Conservation (phyloP, 2,329 filamentous ascomycete species). For the Triangularia setosa region DNA sequence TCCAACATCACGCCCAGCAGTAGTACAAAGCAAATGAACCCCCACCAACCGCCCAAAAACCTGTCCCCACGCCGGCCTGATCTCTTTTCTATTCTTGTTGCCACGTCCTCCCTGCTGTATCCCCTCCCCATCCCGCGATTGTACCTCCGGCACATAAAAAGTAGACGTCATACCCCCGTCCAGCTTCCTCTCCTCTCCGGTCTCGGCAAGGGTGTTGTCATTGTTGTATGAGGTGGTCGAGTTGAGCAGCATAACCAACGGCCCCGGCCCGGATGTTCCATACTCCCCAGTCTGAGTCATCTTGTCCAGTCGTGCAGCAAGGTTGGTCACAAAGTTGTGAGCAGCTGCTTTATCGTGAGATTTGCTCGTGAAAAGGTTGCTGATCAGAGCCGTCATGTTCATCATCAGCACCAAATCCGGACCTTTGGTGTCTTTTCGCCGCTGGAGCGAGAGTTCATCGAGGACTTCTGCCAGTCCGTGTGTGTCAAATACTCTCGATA, state of each 20-base stretch:
- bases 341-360: background rate
- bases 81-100: background rate
- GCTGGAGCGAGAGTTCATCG: conserved; percentile 39
- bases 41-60: conserved; percentile 53
- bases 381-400: conserved; percentile 50
- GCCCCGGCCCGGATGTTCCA: too few species aligned
- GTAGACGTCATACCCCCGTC: conserved; percentile 2
- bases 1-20: conserved; percentile 34
- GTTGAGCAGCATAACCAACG: conserved; percentile 55
- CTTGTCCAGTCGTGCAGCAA: background rate
- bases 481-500: conserved; percentile 56
- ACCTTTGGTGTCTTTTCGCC: background rate
- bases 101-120: background rate
- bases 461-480: conserved; percentile 57
- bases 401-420: conserved; percentile 35
- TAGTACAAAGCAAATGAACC: conserved; percentile 50
- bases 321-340: background rate
- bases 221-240: conserved; percentile 23
- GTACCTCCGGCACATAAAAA: too few species aligned
- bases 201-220: background rate
- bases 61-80: conserved; percentile 50
- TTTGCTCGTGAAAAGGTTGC: conserved; percentile 43
- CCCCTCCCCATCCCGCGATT: background rate
- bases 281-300: background rate
- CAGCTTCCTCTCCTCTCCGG: background rate